Evolutionary conservation across 805 yeast species (phyloP).

Genomic region (Metschnikowia koreensis): DNA sequence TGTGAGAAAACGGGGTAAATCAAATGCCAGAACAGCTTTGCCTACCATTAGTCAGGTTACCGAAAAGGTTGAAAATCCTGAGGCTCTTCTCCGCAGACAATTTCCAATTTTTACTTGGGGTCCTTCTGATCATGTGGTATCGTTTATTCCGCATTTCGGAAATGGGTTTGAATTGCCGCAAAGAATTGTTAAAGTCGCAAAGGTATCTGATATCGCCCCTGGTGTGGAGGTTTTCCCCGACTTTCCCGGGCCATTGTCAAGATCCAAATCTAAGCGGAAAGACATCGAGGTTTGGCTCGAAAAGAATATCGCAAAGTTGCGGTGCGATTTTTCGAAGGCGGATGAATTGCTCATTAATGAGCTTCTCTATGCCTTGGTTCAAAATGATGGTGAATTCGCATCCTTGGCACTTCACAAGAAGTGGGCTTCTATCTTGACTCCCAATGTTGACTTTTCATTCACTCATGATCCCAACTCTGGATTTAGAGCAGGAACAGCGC

Average conservation of each 20-base stretch:
- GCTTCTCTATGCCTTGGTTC: constrained; percentile 27
- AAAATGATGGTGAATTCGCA: constrained; percentile 31
- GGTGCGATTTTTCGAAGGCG: constrained; percentile 4
- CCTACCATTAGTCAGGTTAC: constrained; percentile 7
- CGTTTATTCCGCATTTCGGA: constrained; percentile 24
- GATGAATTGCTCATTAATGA: constrained; percentile 33
- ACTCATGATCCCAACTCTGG: constrained; percentile 16
- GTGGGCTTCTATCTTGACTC: constrained; percentile 42
- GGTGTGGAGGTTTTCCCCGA: constrained; percentile 28
- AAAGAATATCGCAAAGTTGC: constrained; percentile 20
- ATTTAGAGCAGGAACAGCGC: constrained; percentile 1
- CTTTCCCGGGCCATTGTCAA: constrained; percentile 69
- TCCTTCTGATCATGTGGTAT: constrained; percentile 27
- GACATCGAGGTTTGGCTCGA: constrained; percentile 66
- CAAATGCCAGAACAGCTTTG: constrained; percentile 8
- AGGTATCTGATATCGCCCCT: constrained; percentile 19
- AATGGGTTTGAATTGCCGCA: constrained; percentile 32
- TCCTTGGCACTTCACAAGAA: constrained; percentile 28
- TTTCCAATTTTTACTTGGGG: constrained; percentile 76
- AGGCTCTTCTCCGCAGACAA: constrained; percentile 56
- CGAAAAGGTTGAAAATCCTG: constrained; percentile 45
- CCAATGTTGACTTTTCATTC: constrained; percentile 37
- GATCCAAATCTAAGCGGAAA: constrained; percentile 56
- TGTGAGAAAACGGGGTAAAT: constrained; percentile 12
- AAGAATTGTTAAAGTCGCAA: constrained; percentile 35